Evolutionary conservation across 2,329 filamentous ascomycete genomes (phyloP).

Genomic region (Penicillium sp.): DNA sequence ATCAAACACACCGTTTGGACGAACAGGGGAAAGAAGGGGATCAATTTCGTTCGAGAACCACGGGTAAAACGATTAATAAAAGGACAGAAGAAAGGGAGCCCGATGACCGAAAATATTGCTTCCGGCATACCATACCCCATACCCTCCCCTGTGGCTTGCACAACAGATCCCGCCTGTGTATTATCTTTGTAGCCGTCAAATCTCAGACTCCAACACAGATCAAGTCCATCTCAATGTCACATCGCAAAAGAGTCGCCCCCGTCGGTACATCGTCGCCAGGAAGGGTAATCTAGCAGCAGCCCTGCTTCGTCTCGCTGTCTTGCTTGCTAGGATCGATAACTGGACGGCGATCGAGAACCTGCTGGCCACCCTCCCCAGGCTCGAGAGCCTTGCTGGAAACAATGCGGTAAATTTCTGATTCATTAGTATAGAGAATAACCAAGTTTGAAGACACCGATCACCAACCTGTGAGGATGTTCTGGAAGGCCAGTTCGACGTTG

Average conservation of each 20-base stretch:
- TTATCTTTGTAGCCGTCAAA: conserved; percentile 34
- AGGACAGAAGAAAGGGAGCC: conserved; percentile 19
- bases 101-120: conserved; percentile 25
- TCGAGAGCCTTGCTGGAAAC: conserved; percentile 97
- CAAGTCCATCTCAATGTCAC: conserved; percentile 39
- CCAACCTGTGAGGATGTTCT: conserved; percentile 97
- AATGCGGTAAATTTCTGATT: conserved; percentile 94
- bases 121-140: conserved; percentile 20
- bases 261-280: conserved; percentile 27
- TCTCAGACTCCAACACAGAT: conserved; percentile 37
- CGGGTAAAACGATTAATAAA: conserved; percentile 18
- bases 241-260: conserved; percentile 39
- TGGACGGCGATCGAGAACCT: conserved; percentile 73
- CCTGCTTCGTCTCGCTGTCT: conserved; percentile 68
- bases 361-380: conserved; percentile 74
- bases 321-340: conserved; percentile 77
- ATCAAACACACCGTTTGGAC: conserved; percentile 20
- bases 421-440: conserved; percentile 6
- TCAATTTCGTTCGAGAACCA: conserved; percentile 26
- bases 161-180: conserved; percentile 35
- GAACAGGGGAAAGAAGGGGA: conserved; percentile 19
- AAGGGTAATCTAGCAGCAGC: conserved; percentile 39
- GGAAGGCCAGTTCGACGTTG: conserved; percentile 98
- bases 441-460: conserved; percentile 16
- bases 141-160: conserved; percentile 26